Evolutionary conservation across 345 rosid genomes (phyloP), one percentile per base, ranked within the genome.

Genomic region (Syzygium grande): DNA sequence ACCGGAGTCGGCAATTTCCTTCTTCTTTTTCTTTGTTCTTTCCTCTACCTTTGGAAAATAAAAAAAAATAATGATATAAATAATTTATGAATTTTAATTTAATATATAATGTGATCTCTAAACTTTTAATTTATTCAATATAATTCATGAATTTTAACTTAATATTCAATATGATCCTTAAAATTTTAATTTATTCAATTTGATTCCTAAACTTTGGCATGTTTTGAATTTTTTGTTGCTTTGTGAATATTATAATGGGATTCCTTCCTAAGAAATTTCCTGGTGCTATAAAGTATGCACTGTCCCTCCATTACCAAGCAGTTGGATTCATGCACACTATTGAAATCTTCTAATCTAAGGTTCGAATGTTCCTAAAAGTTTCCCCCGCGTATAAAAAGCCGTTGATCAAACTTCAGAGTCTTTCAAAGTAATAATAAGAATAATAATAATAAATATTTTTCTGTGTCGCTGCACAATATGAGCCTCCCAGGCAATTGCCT

Each of bases 131-230:
- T 41, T 41, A 5, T 41, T 41, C 1, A 41, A 41, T 41, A 1
- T 41, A 41, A 41, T 41, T 41, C 43, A 41, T 41, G 1, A 5
- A 5, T 1, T 43, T 43, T 43, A 43, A 1, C 7, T 43, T 43
- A 5, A 43, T 43, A 4, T 43, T 43, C 7, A 43, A 43, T 1
- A 7, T 5, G 7, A 1, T 5, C 1, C 1, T 7, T 5, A 1
- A 5, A 43, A 0, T 43, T 43, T 43, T 43, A 43, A 43, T 43
- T 43, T 43, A 43, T 43, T 43, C 7, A 43, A 43, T 43, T 43
- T 6, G 7, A 43, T 43, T 43, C 7, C 7, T 43, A 4, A 43
- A 43, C 46, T 5, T 43, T 43, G 55, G 7, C 55, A 53, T 6
- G 22, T 53, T 53, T 53, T 43, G 46, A 43, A 43, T 54, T 54